Percentiles rank a stretch among this genome's conserved stretches.
These are phyloP conservation scores for Phytopythium aichiense DNA, from an alignment of 352 stramenopile genomes.

Conservation along the genomic window DNA sequence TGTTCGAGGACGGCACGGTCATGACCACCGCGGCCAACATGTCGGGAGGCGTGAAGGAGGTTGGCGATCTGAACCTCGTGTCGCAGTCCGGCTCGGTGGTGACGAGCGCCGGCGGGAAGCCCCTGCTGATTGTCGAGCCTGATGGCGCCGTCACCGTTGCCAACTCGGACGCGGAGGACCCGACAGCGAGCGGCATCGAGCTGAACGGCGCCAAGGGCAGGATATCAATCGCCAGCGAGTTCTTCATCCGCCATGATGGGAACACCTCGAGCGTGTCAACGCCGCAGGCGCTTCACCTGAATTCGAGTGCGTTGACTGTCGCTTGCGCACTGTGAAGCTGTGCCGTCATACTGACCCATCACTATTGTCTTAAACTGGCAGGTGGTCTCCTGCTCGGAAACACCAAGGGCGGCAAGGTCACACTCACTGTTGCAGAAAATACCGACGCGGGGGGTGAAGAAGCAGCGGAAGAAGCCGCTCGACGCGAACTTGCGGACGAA, in stretches of 20 bases:
- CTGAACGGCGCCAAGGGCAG: slow-evolving; percentile 33
- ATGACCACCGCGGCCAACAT: slow-evolving; percentile 81
- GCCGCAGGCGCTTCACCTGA: slow-evolving; percentile 34
- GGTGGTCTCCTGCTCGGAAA: slow-evolving; percentile 16
- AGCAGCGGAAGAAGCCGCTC: neutral
- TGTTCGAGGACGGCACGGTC: slow-evolving; percentile 71
- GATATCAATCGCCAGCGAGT: slow-evolving; percentile 32
- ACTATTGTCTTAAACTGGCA: neutral
- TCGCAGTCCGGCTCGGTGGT: slow-evolving; percentile 61
- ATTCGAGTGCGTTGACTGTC: slow-evolving; percentile 26
- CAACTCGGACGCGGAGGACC: slow-evolving; percentile 41
- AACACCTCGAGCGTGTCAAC: slow-evolving; percentile 47
- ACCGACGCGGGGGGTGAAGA: slow-evolving; percentile 1
- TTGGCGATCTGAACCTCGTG: slow-evolving; percentile 72
- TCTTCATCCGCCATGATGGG: slow-evolving; percentile 38
- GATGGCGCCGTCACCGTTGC: slow-evolving; percentile 44
- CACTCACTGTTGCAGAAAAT: slow-evolving; percentile 17
- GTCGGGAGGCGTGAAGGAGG: slow-evolving; percentile 70
- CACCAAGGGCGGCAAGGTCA: slow-evolving; percentile 17
- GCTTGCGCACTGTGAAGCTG: neutral
- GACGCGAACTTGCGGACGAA: slow-evolving; percentile 9
- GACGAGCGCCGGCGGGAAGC: slow-evolving; percentile 56
- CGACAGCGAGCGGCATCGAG: slow-evolving; percentile 36
- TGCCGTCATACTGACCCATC: neutral
- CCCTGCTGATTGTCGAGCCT: slow-evolving; percentile 51